phyloP scores from a whole-genome alignment of 106 monocot species.

The Amphibolis antarctica region DNA sequence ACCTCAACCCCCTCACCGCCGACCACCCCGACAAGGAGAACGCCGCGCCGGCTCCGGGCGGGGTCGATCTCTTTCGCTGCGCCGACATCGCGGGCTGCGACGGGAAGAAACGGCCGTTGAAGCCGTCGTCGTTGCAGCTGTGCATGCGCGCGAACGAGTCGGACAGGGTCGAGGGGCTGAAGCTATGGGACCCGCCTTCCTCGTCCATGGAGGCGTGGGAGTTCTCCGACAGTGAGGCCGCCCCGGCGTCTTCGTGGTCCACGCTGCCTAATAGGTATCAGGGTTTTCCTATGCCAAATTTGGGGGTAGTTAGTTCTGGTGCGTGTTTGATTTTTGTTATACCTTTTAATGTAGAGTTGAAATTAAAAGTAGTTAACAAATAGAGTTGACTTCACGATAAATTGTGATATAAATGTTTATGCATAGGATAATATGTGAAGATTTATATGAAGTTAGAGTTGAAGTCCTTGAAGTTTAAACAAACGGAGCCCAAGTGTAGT shows the following conservation, averaged over 20 bases:
- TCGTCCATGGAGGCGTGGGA: constrained; percentile 54
- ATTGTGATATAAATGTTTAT: too few relatives aligned
- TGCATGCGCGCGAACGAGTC: constrained; percentile 31
- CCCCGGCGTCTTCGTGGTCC: constrained; percentile 74
- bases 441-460: too few relatives aligned
- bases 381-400: too few relatives aligned
- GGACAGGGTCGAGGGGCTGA: constrained; percentile 2
- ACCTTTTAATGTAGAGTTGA: too few relatives aligned
- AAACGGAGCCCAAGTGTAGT: too few relatives aligned
- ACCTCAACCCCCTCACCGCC: constrained; percentile 25
- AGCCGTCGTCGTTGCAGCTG: constrained; percentile 34
- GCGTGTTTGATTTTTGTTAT: not conserved
- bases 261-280: constrained; percentile 54
- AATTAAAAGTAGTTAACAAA: too few relatives aligned
- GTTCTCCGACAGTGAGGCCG: constrained; percentile 65
- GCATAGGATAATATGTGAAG: too few relatives aligned
- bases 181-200: constrained; percentile 18
- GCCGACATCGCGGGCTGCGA: constrained; percentile 6
- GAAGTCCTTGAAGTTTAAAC: too few relatives aligned
- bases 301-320: too few relatives aligned
- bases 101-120: constrained; percentile 1
- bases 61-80: not conserved
- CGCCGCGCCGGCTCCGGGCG: constrained; percentile 4
- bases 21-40: constrained; percentile 32
- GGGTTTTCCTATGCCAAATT: too few relatives aligned